Evolutionary conservation across 805 yeast genomes (phyloP), one percentile per base, ranked within the genome.

Genomic region (Kluyveromyces lactis): DNA sequence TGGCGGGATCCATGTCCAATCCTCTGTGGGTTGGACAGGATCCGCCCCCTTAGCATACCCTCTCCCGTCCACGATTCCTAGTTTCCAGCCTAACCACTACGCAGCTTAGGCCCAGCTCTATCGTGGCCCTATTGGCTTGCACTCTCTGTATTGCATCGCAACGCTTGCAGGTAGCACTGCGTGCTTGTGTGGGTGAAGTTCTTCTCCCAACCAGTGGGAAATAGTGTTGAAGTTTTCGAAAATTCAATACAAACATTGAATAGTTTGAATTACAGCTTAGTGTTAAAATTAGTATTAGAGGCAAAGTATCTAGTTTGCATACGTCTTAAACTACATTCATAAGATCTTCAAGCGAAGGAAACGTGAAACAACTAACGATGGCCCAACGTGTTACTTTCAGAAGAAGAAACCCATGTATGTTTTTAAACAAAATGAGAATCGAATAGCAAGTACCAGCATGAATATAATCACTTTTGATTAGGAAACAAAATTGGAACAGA

Each of bases 361-460:
- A 33, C 33, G 32, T 29, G 37, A 40, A 27, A 7, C 53, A 52
- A 52, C 57, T 52, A 67, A 75, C 66, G 75, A 92, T 92, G 98
- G 98, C 96, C 72, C 95, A 87, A 77, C 90, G 98, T 82, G 94
- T 89, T 73, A 87, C 97, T 61, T 89, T 79, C 85, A 86, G 97
- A 83, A 86, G 95, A 81, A 86, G 95, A 81, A 89, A 87, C 73
- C 95, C 97, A 76, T 89, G 92, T 87, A 85, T 76, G 92, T 85
- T 50, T 24, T 15, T 23, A n/a, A n/a, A n/a, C n/a, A n/a, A n/a
- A n/a, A n/a, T 21, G 24, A 21, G 9, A 6, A 21, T 21, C 24
- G 24, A 21, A 6, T 21, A 21, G 24, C 24, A 9, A 21, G 6
- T 21, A 21, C 8, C 24, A 21, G 24, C 24, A 21, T 21, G 24